Base-by-base conservation (phyloP, 1,139 yeast genomes). In the Suhomyces choctaworum region DNA sequence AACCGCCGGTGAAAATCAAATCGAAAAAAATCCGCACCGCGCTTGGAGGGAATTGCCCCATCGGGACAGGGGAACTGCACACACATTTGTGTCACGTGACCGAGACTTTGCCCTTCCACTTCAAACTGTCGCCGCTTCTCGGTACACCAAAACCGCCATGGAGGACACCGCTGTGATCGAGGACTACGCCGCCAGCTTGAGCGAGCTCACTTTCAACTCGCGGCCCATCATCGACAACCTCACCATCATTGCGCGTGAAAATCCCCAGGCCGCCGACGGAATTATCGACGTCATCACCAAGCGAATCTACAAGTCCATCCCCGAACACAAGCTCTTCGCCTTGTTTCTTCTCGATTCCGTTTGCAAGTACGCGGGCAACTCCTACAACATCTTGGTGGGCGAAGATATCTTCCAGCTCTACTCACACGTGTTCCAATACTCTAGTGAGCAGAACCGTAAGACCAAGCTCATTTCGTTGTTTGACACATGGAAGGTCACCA, bases 271-370 rank as follows among this genome's bases (percentile, higher is more conserved):
- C 36, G 96, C 97, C 5, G 79, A 79, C 41, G 86, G 83, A 34
- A 86, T 92, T 38, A 77, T 85, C 25, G 77, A 76, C 41, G 86
- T 89, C 16, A 76, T 92, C 51, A 75, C 85, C 32, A 70, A 71
- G 40, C 74, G 85, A 55, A 77, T 77, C 46, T 57, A 70, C 56
- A 61, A 60, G 39, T 58, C 65, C 37, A 58, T 86, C 4, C 97
- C 97, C 2, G 76, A 77, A 14, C 90, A 87, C 48, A 92, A 92
- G 60, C 70, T 92, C 36, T 92, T 78, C 51, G 80, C 94, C 4
- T 70, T 92, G 46, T 92, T 90, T 56, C 71, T 90, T 32, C 64
- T 92, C 39, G 98, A 92, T 58, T 89, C 97, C n/a, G 84, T 92
- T 30, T 85, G 95, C 61, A 92, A 92, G 60, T 86, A 82, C 49